These are phyloP conservation scores for Trichoderma polysporum DNA, from an alignment of 2,329 filamentous ascomycete species.

Conservation along the genomic window DNA sequence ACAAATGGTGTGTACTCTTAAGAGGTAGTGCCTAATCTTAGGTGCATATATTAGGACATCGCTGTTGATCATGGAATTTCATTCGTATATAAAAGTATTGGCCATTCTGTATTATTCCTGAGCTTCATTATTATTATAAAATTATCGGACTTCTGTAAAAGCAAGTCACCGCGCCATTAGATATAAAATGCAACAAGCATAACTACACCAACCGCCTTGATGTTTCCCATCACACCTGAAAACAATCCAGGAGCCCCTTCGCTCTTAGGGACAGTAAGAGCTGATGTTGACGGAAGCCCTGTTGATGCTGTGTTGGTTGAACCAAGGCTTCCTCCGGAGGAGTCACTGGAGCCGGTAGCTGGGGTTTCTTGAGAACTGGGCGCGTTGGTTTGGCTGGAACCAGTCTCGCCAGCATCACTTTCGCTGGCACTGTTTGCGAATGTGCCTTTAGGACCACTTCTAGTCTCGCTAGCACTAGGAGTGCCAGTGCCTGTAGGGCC, in stretches of 20 bases:
- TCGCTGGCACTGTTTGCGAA: too few relatives aligned
- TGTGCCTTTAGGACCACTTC: too few relatives aligned
- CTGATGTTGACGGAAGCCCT: neutral
- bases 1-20: too few relatives aligned
- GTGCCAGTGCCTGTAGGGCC: too few relatives aligned
- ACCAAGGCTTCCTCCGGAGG: neutral
- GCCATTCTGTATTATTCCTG: neutral
- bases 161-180: neutral
- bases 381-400: neutral
- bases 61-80: neutral
- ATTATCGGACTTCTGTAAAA: neutral
- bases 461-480: too few relatives aligned
- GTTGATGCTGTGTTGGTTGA: neutral
- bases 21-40: too few relatives aligned
- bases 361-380: neutral
- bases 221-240: neutral
- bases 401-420: neutral
- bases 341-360: neutral
- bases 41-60: too few relatives aligned
- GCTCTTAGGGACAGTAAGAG: neutral
- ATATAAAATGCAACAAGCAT: constrained; percentile 7
- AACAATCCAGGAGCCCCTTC: neutral
- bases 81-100: neutral
- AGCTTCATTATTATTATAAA: neutral
- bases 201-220: neutral